A percentile compares a stretch with the other conserved stretches of the same genome.
phyloP scores from a whole-genome alignment of 2,329 filamentous ascomycete species.

The Colletotrichum salicis region DNA sequence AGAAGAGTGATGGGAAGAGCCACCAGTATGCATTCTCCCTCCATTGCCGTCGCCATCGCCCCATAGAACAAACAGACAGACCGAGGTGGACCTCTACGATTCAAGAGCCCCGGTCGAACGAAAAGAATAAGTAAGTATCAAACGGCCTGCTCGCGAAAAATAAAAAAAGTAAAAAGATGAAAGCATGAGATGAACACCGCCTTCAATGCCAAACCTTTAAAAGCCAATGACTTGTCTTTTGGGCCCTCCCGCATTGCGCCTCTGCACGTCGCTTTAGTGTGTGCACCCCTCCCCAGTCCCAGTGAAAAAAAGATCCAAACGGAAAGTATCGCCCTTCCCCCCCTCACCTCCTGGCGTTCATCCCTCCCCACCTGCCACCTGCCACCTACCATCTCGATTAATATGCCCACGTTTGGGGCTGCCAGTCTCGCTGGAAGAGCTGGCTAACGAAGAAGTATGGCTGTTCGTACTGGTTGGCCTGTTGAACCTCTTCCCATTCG shows the following conservation, averaged over 20 bases:
- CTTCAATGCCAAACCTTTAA: constrained; percentile 29
- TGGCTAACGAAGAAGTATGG: constrained; percentile 71
- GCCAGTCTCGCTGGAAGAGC: constrained; percentile 67
- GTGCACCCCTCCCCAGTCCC: constrained; percentile 23
- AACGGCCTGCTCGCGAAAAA: neutral
- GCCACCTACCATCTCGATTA: constrained; percentile 22
- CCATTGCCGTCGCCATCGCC: neutral
- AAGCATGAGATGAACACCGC: constrained; percentile 19
- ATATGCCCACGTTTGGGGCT: constrained; percentile 45
- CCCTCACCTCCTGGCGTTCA: neutral
- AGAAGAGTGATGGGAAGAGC: neutral
- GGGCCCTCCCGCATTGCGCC: constrained; percentile 31
- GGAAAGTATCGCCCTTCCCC: neutral
- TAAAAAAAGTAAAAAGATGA: neutral
- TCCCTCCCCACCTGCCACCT: constrained; percentile 13
- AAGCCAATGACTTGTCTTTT: constrained; percentile 31
- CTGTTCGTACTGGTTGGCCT: constrained; percentile 59
- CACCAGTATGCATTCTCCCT: constrained; percentile 2
- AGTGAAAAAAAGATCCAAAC: constrained; percentile 6
- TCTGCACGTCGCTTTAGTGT: constrained; percentile 12
- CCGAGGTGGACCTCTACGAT: neutral
- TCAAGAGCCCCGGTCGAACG: constrained; percentile 5
- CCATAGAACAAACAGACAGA: constrained; percentile 19
- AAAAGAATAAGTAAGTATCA: neutral
- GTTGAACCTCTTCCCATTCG: constrained; percentile 59